Conservation (phyloP, 768 basidiomycete genomes). For the Austroboletus festivus region DNA sequence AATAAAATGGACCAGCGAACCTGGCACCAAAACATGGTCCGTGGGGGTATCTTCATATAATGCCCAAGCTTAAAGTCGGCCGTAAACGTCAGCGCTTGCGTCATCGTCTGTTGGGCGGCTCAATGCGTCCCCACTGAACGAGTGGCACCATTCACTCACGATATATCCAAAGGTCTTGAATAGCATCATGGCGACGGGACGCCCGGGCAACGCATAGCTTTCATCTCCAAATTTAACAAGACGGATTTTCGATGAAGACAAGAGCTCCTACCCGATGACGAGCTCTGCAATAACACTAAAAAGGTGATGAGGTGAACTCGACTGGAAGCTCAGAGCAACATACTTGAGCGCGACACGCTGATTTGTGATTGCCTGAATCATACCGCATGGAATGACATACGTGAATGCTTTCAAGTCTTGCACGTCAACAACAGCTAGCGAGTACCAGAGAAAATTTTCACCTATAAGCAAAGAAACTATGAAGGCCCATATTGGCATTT, state of each 20-base stretch:
- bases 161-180: slow-evolving; percentile 84
- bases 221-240: background rate
- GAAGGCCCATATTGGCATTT: slow-evolving; percentile 68
- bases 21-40: slow-evolving; percentile 70
- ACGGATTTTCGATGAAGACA: background rate
- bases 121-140: background rate
- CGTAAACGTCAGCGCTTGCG: slow-evolving; percentile 59
- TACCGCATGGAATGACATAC: slow-evolving; percentile 52
- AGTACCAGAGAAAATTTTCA: slow-evolving; percentile 24
- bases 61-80: slow-evolving; percentile 80
- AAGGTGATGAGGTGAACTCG: slow-evolving; percentile 1
- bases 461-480: slow-evolving; percentile 60
- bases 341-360: slow-evolving; percentile 69
- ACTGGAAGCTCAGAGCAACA: background rate
- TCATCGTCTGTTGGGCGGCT: slow-evolving; percentile 25
- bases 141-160: slow-evolving; percentile 22
- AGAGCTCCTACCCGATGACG: slow-evolving; percentile 53
- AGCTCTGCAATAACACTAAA: slow-evolving; percentile 70
- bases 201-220: slow-evolving; percentile 68
- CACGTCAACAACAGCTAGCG: background rate
- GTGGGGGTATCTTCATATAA: slow-evolving; percentile 60
- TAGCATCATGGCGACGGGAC: slow-evolving; percentile 79
- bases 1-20: slow-evolving; percentile 26
- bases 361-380: slow-evolving; percentile 73
- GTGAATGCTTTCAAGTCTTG: slow-evolving; percentile 30